Evolutionary conservation across 331 rosid genomes (phyloP), one percentile per base, ranked within the genome.

Genomic region (Saraca asoca): DNA sequence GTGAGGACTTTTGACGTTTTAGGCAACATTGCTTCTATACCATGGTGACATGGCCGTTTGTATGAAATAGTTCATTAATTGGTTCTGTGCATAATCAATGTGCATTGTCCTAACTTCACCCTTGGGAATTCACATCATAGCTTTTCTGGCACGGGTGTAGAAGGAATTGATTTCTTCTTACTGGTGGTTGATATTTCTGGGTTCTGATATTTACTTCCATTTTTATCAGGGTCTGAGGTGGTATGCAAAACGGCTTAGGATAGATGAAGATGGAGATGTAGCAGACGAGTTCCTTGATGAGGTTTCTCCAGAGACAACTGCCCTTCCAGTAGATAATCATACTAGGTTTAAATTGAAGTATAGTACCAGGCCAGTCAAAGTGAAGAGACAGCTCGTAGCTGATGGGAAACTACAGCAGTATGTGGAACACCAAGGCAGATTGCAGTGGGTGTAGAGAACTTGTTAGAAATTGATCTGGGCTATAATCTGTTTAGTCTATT

Each of bases 221-320:
- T 90, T 24, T 24, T 24, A 24, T 24, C 31, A 94, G 99, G 99
- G 99, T 73, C 77, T 94, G 72, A 70, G 76, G 52, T 94, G 97
- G 99, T 89, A 86, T 62, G 85, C 86, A 29, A 85, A 77, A 76
- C 69, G 74, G 33, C 96, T 90, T 15, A 84, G 63, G 84, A 80
- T 94, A 17, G 97, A 94, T 58, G 93, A 88, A 59, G 97, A 94
- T 74, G 97, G 99, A 75, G 96, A 94, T 72, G 83, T 94, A 19
- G 98, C 97, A 0, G 86, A 90, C 33, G 83, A 84, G 58, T 94
- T 94, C 79, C 73, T 90, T 7, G 93, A 86, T 0, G 96, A 94
- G 80, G 83, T 94, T 50, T 56, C 68, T 55, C 75, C 78, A 10
- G 80, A 64, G 68, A 51, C 13, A 12, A 66, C 64, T 44, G 44